Conservation (phyloP, 1,284 basidiomycete genomes). For the Puccinia novopanici region DNA sequence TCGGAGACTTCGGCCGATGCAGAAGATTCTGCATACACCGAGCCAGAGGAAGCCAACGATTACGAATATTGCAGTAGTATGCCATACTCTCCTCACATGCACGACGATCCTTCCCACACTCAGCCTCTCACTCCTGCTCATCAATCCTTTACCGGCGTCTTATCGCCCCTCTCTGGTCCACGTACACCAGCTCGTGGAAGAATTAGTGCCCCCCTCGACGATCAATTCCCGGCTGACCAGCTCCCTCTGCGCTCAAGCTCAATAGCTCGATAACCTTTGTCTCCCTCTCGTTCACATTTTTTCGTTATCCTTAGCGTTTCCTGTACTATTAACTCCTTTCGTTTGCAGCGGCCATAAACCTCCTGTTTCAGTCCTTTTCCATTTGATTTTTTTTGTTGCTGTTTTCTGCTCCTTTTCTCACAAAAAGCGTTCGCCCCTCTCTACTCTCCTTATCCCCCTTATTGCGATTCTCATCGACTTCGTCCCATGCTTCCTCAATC, state of each 20-base stretch:
- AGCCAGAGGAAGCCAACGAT: slow-evolving; percentile 1
- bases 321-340: no score
- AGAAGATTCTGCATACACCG: not conserved
- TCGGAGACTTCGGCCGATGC: not conserved
- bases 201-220: not conserved
- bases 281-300: not conserved
- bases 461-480: no score
- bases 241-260: not conserved
- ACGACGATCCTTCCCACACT: not conserved
- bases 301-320: not conserved
- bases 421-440: no score
- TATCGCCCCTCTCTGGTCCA: not conserved
- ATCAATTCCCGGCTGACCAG: not conserved
- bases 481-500: no score
- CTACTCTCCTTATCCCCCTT: no score
- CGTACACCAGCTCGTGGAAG: slow-evolving; percentile 1
- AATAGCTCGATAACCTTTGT: not conserved
- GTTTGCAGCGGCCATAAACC: no score
- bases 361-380: no score
- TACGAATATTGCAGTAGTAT: not conserved
- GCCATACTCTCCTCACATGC: not conserved
- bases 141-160: not conserved
- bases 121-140: not conserved
- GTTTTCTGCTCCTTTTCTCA: no score
- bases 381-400: no score